Percentiles rank a stretch among this genome's conserved stretches.
phyloP scores from a whole-genome alignment of 805 yeast species.

The Saccharomycopsis sp. region DNA sequence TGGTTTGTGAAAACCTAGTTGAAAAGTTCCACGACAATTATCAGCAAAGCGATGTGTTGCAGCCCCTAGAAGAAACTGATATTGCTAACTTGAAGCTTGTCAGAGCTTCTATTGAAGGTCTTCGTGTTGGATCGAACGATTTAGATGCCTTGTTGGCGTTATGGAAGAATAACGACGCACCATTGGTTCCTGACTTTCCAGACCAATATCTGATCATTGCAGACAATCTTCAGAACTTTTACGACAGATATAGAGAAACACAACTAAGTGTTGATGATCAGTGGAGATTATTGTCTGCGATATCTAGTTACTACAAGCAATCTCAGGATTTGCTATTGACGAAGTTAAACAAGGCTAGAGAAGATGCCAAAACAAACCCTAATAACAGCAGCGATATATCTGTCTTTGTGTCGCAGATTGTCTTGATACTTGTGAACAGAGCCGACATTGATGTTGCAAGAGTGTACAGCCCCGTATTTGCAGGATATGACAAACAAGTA shows the following conservation, averaged over 20 bases:
- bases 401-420: conserved; percentile 12
- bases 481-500: background rate
- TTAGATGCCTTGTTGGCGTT: background rate
- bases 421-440: conserved; percentile 7
- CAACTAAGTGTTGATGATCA: background rate
- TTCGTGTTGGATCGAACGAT: background rate
- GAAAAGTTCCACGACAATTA: background rate
- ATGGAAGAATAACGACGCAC: conserved; percentile 5
- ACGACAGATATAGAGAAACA: conserved; percentile 1
- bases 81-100: conserved; percentile 8
- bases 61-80: conserved; percentile 8
- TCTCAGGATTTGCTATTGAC: conserved; percentile 10
- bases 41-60: background rate
- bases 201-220: conserved; percentile 16
- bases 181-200: background rate
- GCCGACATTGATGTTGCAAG: conserved; percentile 18
- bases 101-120: conserved; percentile 9
- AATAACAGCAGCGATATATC: conserved; percentile 15
- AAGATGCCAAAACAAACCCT: conserved; percentile 7
- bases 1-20: background rate
- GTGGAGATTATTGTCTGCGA: conserved; percentile 13
- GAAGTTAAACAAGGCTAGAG: conserved; percentile 9
- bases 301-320: conserved; percentile 15
- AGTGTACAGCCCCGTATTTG: background rate
- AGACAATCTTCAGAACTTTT: conserved; percentile 19